These are phyloP conservation scores for Chytriomyces sp. DNA, from an alignment of 192 early-diverging fungal species.

Conservation along the genomic window DNA sequence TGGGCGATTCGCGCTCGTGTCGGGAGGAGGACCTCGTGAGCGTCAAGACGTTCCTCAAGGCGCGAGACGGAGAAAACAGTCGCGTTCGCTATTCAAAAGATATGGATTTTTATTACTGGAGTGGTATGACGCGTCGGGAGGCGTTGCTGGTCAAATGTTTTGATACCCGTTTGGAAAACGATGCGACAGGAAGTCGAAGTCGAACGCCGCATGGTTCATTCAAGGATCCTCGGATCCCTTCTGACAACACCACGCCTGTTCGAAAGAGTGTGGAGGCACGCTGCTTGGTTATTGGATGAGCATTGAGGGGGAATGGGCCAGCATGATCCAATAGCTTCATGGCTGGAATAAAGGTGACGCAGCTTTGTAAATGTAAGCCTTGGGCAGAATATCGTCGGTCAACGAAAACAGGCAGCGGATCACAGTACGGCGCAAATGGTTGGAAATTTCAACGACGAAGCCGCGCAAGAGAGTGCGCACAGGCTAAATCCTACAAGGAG, in stretches of 20 bases:
- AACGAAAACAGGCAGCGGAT: too few relatives aligned
- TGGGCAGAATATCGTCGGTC: too few relatives aligned
- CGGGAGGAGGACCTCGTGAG: not conserved
- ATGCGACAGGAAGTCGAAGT: not conserved
- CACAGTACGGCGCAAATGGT: too few relatives aligned
- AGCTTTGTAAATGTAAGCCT: too few relatives aligned
- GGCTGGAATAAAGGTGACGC: too few relatives aligned
- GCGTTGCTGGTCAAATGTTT: slow-evolving; percentile 3
- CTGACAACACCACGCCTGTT: not conserved
- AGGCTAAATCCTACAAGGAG: too few relatives aligned
- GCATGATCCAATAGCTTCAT: too few relatives aligned
- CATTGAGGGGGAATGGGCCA: too few relatives aligned
- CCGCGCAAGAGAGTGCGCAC: too few relatives aligned
- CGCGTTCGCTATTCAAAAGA: not conserved
- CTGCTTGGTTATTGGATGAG: not conserved
- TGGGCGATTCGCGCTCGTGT: not conserved
- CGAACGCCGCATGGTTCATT: not conserved
- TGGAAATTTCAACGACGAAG: too few relatives aligned
- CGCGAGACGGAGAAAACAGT: not conserved
- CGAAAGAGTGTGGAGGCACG: not conserved
- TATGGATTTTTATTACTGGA: not conserved
- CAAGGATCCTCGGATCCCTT: not conserved
- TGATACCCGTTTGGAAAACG: not conserved
- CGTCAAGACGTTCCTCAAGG: not conserved
- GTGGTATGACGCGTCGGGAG: not conserved